These are phyloP conservation scores for Zostera marina DNA, from an alignment of 116 monocot species.

Conservation along the genomic window DNA sequence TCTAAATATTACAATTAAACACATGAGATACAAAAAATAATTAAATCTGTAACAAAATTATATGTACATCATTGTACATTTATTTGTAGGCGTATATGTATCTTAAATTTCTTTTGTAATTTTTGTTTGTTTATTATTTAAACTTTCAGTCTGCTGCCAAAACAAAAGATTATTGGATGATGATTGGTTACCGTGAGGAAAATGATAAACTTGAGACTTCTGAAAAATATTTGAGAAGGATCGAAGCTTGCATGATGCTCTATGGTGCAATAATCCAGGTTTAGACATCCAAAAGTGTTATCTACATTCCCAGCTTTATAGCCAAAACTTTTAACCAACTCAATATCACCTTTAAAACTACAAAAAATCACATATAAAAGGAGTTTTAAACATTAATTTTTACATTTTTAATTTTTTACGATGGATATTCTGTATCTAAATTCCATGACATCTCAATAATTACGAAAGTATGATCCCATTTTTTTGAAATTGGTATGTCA, in stretches of 20 bases:
- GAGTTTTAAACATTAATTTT: too few species aligned
- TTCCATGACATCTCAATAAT: too few species aligned
- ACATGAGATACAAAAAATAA: too few species aligned
- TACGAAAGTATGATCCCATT: too few species aligned
- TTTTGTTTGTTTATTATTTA: not conserved
- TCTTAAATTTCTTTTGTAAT: not conserved
- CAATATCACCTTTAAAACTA: not conserved
- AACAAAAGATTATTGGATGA: constrained; percentile 48
- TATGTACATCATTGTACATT: too few species aligned
- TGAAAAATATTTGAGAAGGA: constrained; percentile 38
- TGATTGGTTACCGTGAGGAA: constrained; percentile 71
- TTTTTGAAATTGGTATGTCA: too few species aligned
- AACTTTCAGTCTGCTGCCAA: constrained; percentile 7
- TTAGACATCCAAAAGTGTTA: not conserved
- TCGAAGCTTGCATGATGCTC: constrained; percentile 59
- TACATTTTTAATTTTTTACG: too few species aligned
- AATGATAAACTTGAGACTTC: constrained; percentile 52
- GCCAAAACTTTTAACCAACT: not conserved
- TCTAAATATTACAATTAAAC: too few species aligned
- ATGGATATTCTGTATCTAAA: too few species aligned
- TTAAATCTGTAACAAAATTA: too few species aligned
- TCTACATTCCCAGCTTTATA: not conserved
- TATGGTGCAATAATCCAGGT: constrained; percentile 85
- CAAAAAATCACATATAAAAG: too few species aligned
- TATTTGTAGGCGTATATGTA: not conserved